Evolutionary conservation across 2,329 filamentous ascomycete genomes (phyloP), one percentile per base, ranked within the genome.

Genomic region (Trichoderma semiorbis): DNA sequence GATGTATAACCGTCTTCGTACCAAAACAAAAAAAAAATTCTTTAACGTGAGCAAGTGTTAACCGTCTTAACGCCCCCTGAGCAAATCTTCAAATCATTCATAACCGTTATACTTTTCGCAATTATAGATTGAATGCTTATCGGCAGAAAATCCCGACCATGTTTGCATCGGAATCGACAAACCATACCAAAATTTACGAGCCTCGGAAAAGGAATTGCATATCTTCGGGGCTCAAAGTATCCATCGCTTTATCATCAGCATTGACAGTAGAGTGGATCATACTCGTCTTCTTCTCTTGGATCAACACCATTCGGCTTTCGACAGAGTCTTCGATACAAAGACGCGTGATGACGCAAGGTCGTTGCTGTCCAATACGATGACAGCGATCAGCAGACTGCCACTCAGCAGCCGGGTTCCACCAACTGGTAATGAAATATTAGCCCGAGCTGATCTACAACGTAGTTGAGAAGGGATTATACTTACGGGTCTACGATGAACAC

Each of bases 351-450:
- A 93, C 93, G 80, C 96, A 98, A 32, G 95, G 95, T 8, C 96
- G 92, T 61, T 91, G 93, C 84, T 99, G 96, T 36, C 96, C 96
- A 76, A 98, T 99, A 70, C 96, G 94, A 82, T 98, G 96, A 78
- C 92, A 94, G 75, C 93, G 89, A 80, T 99, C 96, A 3, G 96
- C 96, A 73, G 93, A 96, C 83, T 99, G 96, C 96, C 96, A 99
- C 83, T 99, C 96, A 0, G 95, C 95, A n/a, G 95, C 95, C n/a
- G 96, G 96, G 76, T 98, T 98, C 96, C 96, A 99, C 96, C 96
- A 98, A 76, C 92, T 94, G 10, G 75, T 3, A 26, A 62, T 39
- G 1, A 26, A 53, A 24, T 32, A 34, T 57, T 58, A 53, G 73
- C 26, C n/a, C 24, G 18, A 34, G 5, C 39, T 16, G 47, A 32